Evolutionary conservation across 1,284 basidiomycete species (phyloP).

Genomic region (Erythrobasidium hasegawianum): DNA sequence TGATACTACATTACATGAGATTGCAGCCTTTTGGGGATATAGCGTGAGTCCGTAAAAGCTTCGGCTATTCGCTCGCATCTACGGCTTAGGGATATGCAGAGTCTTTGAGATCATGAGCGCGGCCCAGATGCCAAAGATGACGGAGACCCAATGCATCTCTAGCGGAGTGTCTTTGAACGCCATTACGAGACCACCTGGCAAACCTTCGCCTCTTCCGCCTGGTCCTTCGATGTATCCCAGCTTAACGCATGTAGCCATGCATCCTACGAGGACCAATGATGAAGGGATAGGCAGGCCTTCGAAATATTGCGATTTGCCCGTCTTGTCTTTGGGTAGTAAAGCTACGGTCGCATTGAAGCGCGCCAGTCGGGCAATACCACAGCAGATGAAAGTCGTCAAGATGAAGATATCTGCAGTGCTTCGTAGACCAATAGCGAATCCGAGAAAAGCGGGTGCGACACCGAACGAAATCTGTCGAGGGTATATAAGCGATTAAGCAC

Average conservation of each 20-base stretch:
- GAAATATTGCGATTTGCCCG: slow-evolving; percentile 90
- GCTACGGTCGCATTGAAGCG: slow-evolving; percentile 99
- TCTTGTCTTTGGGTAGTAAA: slow-evolving; percentile 77
- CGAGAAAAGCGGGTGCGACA: slow-evolving; percentile 90
- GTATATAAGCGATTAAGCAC: neutral
- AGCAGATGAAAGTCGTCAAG: slow-evolving; percentile 87
- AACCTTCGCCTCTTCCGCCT: slow-evolving; percentile 51
- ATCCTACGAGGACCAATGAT: slow-evolving; percentile 71
- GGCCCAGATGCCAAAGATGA: slow-evolving; percentile 39
- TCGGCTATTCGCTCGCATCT: neutral
- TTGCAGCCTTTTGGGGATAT: no score
- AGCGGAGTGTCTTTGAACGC: slow-evolving; percentile 64
- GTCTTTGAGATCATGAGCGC: slow-evolving; percentile 42
- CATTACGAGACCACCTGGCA: slow-evolving; percentile 69
- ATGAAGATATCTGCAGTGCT: slow-evolving; percentile 82
- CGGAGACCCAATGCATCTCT: slow-evolving; percentile 40
- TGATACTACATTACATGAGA: no score
- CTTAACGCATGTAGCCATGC: slow-evolving; percentile 77
- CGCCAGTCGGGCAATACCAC: slow-evolving; percentile 90
- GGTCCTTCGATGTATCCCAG: slow-evolving; percentile 74
- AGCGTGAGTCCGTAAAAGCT: no score
- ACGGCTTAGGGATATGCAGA: slow-evolving; percentile 37
- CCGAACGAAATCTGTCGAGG: slow-evolving; percentile 84
- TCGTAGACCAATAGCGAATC: slow-evolving; percentile 84
- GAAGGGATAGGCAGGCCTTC: slow-evolving; percentile 94